Conservation (phyloP, 2,329 filamentous ascomycete species). For the Sclerotinia subarctica region DNA sequence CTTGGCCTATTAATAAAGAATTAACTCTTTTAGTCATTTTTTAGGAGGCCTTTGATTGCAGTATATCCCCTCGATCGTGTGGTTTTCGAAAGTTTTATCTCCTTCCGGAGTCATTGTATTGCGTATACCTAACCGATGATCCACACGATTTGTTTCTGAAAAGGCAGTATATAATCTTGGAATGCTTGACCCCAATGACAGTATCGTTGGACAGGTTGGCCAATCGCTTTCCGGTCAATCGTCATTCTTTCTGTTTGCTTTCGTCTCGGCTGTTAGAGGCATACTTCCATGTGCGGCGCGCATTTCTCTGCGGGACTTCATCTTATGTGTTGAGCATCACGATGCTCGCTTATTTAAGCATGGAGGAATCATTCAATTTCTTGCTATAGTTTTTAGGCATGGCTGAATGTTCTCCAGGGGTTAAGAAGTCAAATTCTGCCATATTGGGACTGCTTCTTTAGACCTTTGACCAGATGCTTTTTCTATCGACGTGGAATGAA, state of each 20-base stretch:
- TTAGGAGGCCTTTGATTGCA: neutral
- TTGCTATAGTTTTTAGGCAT: neutral
- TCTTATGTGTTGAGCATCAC: neutral
- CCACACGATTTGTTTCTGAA: neutral
- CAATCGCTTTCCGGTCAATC: neutral
- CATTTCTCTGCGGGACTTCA: neutral
- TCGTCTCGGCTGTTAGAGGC: neutral
- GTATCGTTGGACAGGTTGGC: neutral
- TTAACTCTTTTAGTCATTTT: neutral
- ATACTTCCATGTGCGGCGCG: neutral
- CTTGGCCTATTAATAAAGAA: neutral
- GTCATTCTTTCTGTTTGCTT: neutral
- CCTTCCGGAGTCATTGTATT: neutral
- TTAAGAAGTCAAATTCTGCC: no score
- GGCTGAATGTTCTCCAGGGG: no score
- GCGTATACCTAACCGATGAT: no score
- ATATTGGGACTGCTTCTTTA: neutral
- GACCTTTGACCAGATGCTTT: neutral
- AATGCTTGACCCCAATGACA: neutral
- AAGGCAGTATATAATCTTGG: neutral
- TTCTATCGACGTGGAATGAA: neutral
- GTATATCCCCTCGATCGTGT: neutral
- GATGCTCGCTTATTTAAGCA: neutral
- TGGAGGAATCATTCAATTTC: no score
- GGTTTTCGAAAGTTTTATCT: neutral